A percentile compares a stretch with the other conserved stretches of the same genome.
phyloP scores from a whole-genome alignment of 2,329 filamentous ascomycete genomes.

The Monosporascus sp. region DNA sequence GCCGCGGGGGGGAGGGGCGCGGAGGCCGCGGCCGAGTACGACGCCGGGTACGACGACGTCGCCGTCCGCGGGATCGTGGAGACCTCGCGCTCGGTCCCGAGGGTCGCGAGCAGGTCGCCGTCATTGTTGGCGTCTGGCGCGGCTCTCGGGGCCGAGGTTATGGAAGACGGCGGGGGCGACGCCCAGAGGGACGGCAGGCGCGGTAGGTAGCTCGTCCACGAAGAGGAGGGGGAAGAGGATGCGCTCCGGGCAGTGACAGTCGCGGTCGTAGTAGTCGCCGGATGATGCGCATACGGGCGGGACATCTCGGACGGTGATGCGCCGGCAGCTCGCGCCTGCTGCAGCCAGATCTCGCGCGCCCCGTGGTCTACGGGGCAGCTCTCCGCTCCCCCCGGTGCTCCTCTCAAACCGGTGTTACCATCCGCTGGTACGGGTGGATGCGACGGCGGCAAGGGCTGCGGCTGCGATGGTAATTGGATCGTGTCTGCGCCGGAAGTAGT shows the following conservation, averaged over 20 bases:
- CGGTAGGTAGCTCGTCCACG: constrained; percentile 40
- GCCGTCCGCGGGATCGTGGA: constrained; percentile 69
- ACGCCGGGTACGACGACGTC: not conserved
- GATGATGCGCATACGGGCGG: not conserved
- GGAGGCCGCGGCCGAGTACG: constrained; percentile 24
- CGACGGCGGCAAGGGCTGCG: constrained; percentile 13
- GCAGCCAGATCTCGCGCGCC: constrained; percentile 62
- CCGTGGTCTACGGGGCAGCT: constrained; percentile 66
- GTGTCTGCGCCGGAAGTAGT: constrained; percentile 19
- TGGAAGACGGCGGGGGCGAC: constrained; percentile 16
- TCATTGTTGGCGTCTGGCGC: not conserved
- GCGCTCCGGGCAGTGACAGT: constrained; percentile 24
- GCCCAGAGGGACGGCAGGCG: constrained; percentile 37
- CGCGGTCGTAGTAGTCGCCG: constrained; percentile 9
- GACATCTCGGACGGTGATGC: too few species aligned
- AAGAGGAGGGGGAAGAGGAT: constrained; percentile 31
- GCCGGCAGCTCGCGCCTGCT: constrained; percentile 21
- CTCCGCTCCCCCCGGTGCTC: constrained; percentile 21
- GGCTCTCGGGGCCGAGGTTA: constrained; percentile 7
- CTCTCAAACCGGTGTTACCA: not conserved
- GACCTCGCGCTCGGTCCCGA: constrained; percentile 66
- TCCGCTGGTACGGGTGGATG: too few species aligned
- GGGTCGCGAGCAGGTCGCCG: constrained; percentile 18
- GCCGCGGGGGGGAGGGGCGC: constrained; percentile 26
- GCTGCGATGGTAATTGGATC: constrained; percentile 22